Conservation (phyloP, 2,329 filamentous ascomycete genomes). For the Verticillium klebahnii region DNA sequence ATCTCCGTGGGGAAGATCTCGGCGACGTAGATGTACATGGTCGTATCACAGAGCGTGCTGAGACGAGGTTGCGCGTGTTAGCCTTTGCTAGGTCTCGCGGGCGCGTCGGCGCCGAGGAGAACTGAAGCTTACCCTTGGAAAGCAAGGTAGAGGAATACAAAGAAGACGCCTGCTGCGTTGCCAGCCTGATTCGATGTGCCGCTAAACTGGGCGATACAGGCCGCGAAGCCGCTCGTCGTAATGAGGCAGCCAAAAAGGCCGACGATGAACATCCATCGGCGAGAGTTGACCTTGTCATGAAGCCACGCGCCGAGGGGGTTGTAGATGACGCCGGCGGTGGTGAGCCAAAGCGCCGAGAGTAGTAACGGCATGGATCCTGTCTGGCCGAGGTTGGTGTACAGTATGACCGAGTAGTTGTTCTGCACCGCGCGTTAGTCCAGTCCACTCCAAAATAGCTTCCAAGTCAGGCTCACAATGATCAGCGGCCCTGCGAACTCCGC, state of each 20-base stretch:
- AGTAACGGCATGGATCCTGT: constrained; percentile 34
- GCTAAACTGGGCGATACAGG: constrained; percentile 28
- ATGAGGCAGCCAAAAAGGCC: constrained; percentile 35
- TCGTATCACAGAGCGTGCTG: constrained; percentile 33
- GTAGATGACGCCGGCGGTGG: constrained; percentile 42
- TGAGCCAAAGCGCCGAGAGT: constrained; percentile 33
- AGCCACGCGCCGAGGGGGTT: constrained; percentile 45
- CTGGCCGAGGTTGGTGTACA: constrained; percentile 33
- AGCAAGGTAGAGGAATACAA: constrained; percentile 42
- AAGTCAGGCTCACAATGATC: constrained; percentile 36
- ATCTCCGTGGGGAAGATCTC: constrained; percentile 42
- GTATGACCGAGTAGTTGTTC: constrained; percentile 36
- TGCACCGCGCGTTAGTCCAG: constrained; percentile 10
- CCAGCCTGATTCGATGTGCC: constrained; percentile 32
- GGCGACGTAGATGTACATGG: constrained; percentile 32
- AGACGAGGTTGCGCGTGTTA: neutral
- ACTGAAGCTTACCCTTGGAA: constrained; percentile 32
- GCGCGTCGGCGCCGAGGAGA: constrained; percentile 12
- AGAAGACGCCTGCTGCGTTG: constrained; percentile 33
- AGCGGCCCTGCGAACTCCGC: constrained; percentile 48
- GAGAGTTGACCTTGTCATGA: constrained; percentile 39
- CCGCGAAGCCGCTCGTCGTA: constrained; percentile 26
- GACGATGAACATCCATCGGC: constrained; percentile 36
- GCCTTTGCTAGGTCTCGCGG: neutral
- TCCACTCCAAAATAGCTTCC: neutral